These are phyloP conservation scores for Coemansia nantahalensis DNA, from an alignment of 192 early-diverging fungal species.

Conservation along the genomic window DNA sequence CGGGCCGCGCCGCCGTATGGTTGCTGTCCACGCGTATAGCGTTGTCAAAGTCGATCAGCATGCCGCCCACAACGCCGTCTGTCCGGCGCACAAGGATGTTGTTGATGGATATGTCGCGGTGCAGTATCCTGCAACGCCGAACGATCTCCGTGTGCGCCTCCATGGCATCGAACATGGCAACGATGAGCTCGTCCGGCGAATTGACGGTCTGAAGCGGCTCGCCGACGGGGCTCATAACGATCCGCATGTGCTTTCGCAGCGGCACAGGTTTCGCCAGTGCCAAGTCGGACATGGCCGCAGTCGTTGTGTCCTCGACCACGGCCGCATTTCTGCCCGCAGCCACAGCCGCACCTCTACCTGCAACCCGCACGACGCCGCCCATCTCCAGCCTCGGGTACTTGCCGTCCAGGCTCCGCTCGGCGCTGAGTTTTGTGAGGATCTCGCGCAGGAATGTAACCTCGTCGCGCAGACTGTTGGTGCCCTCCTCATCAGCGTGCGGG, in stretches of 20 bases:
- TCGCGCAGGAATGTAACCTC: conserved; percentile 1
- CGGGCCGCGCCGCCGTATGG: not conserved
- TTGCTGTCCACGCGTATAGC: not conserved
- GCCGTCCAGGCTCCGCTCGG: not conserved
- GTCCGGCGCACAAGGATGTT: conserved; percentile 23
- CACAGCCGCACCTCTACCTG: no score
- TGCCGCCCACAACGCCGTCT: conserved; percentile 3
- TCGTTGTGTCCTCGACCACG: not conserved
- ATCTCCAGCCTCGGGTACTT: conserved; percentile 3
- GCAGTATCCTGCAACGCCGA: conserved; percentile 3
- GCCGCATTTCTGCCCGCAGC: not conserved
- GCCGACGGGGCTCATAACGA: not conserved
- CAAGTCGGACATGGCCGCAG: not conserved
- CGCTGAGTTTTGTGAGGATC: conserved; percentile 1
- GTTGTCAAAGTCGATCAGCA: conserved; percentile 26
- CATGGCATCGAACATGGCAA: conserved; percentile 6
- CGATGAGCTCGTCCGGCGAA: conserved; percentile 5
- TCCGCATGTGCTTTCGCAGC: not conserved
- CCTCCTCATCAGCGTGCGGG: not conserved
- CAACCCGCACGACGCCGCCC: conserved; percentile 2
- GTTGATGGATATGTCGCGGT: conserved; percentile 23
- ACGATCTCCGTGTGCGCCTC: not conserved
- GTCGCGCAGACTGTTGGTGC: not conserved
- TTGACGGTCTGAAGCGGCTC: not conserved
- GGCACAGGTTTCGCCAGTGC: not conserved